Conservation (phyloP, 345 rosid genomes). For the Lagerstroemia speciosa region DNA sequence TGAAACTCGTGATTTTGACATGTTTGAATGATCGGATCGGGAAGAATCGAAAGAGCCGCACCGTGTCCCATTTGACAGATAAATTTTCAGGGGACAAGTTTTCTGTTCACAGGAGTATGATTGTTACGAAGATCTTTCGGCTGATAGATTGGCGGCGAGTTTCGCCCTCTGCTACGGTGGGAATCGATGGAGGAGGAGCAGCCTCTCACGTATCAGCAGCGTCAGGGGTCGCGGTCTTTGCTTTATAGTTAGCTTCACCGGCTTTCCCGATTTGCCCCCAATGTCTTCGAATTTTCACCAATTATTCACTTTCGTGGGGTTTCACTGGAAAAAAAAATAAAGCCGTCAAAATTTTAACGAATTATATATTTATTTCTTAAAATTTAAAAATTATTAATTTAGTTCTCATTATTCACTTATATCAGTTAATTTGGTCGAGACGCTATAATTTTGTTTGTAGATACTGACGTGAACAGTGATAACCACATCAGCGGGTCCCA, state of each 20-base stretch:
- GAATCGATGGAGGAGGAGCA: not conserved
- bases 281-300: not conserved
- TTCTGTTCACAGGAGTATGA: not conserved
- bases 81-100: not conserved
- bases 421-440: too few relatives aligned
- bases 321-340: too few relatives aligned
- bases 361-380: too few relatives aligned
- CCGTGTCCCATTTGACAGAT: conserved; percentile 10
- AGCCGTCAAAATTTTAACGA: too few relatives aligned
- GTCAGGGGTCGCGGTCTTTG: not conserved
- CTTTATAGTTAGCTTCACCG: not conserved
- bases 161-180: not conserved
- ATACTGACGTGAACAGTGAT: too few relatives aligned
- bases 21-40: not conserved
- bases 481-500: too few relatives aligned
- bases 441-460: too few relatives aligned
- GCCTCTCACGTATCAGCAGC: not conserved
- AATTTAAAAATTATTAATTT: too few relatives aligned
- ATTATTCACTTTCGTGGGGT: too few relatives aligned
- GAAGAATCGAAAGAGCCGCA: not conserved
- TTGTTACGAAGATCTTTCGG: not conserved
- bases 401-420: too few relatives aligned
- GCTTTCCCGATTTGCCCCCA: not conserved
- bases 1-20: not conserved
- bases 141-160: not conserved